phyloP scores from a whole-genome alignment of 2,329 filamentous ascomycete genomes.

The Fusarium cyanostomum region DNA sequence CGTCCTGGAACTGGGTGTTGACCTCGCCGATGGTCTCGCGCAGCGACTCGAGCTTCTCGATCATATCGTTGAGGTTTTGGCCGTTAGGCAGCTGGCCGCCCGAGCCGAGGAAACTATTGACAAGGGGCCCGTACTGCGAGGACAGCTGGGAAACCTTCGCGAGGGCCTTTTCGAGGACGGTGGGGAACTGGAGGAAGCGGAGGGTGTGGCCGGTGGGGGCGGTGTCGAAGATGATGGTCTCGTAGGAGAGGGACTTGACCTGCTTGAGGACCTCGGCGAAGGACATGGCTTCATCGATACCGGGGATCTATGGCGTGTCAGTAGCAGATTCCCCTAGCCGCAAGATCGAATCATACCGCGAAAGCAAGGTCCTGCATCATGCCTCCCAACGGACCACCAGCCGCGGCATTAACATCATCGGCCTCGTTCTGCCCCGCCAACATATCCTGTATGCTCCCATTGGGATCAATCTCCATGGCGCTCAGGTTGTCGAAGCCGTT shows the following conservation, averaged over 20 bases:
- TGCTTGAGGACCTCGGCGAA: constrained; percentile 99
- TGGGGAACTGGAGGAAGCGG: constrained; percentile 97
- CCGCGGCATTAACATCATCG: constrained; percentile 71
- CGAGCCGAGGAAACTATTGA: constrained; percentile 90
- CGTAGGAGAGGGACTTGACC: constrained; percentile 98
- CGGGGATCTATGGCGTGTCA: constrained; percentile 75
- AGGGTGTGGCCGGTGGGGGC: constrained; percentile 97
- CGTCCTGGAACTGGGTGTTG: constrained; percentile 98
- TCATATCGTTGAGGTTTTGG: constrained; percentile 90
- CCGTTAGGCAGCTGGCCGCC: constrained; percentile 83
- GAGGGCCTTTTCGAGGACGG: constrained; percentile 97
- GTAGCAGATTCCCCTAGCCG: not conserved
- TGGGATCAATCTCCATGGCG: constrained; percentile 99
- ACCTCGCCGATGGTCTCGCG: constrained; percentile 94
- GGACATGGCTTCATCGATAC: constrained; percentile 99
- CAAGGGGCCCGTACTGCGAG: constrained; percentile 92
- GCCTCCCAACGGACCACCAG: constrained; percentile 76
- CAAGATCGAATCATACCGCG: constrained; percentile 67
- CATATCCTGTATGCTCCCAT: constrained; percentile 96
- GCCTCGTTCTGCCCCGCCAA: constrained; percentile 81
- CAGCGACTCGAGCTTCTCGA: constrained; percentile 93
- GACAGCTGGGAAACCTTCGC: constrained; percentile 96
- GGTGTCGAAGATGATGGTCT: constrained; percentile 99
- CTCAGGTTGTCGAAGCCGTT: constrained; percentile 93
- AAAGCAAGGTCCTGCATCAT: constrained; percentile 99